Conservation (phyloP, 1,139 yeast species). For the Taphrina flavorubra region DNA sequence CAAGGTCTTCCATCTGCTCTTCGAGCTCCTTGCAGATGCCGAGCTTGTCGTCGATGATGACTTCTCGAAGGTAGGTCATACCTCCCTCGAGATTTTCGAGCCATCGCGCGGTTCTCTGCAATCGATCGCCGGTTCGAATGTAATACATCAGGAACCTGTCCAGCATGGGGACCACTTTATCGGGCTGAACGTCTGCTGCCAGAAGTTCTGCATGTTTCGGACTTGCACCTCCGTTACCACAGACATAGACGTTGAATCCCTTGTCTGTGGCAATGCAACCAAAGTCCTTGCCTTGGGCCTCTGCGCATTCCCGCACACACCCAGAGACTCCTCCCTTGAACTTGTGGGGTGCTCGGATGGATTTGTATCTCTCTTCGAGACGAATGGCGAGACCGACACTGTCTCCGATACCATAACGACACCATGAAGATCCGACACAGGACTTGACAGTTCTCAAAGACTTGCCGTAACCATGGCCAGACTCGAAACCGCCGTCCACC, state of each 20-base stretch:
- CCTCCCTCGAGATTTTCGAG: slow-evolving; percentile 52
- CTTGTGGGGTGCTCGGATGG: slow-evolving; percentile 53
- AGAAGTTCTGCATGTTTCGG: slow-evolving; percentile 53
- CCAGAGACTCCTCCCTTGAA: slow-evolving; percentile 54
- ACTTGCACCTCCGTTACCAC: slow-evolving; percentile 54
- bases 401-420: slow-evolving; percentile 53
- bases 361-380: slow-evolving; percentile 52
- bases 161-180: slow-evolving; percentile 51
- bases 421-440: slow-evolving; percentile 54
- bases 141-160: slow-evolving; percentile 53
- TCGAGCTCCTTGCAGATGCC: slow-evolving; percentile 52
- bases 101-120: slow-evolving; percentile 54
- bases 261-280: slow-evolving; percentile 51
- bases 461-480: slow-evolving; percentile 54
- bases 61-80: slow-evolving; percentile 51
- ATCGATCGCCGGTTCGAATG: slow-evolving; percentile 52
- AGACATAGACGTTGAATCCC: slow-evolving; percentile 52
- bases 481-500: slow-evolving; percentile 51
- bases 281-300: slow-evolving; percentile 53
- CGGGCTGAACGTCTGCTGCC: slow-evolving; percentile 51
- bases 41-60: slow-evolving; percentile 51
- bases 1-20: slow-evolving; percentile 51
- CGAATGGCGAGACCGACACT: slow-evolving; percentile 53
- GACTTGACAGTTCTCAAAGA: slow-evolving; percentile 52
- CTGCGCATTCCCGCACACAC: slow-evolving; percentile 53